These are phyloP conservation scores for Monilinia laxa DNA, from an alignment of 2,329 filamentous ascomycete genomes.

Conservation along the genomic window DNA sequence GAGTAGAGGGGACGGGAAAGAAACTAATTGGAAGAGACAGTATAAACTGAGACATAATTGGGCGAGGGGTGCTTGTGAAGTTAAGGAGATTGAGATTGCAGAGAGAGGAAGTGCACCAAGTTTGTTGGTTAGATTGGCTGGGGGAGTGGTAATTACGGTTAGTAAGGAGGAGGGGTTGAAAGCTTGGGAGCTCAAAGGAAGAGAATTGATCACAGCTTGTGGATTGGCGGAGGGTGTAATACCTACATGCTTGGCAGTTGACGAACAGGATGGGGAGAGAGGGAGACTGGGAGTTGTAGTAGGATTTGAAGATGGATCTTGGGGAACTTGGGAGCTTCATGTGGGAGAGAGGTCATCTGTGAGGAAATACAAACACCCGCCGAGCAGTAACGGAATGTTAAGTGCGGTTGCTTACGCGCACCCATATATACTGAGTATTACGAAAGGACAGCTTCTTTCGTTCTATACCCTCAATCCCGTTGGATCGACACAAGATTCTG, in stretches of 20 bases:
- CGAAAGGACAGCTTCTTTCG: conserved; percentile 69
- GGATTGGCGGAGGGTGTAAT: conserved; percentile 40
- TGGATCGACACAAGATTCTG: background rate
- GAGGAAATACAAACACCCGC: conserved; percentile 32
- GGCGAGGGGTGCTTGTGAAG: conserved; percentile 75
- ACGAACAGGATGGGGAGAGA: conserved; percentile 48
- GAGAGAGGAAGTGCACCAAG: conserved; percentile 49
- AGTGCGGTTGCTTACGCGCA: conserved; percentile 69
- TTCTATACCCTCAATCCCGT: conserved; percentile 57
- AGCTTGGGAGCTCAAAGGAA: conserved; percentile 72
- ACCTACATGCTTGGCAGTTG: conserved; percentile 67
- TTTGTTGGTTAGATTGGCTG: conserved; percentile 73
- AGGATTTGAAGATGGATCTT: conserved; percentile 71
- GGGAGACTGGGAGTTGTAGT: conserved; percentile 59
- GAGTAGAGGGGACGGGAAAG: conserved; percentile 34
- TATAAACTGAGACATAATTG: conserved; percentile 91
- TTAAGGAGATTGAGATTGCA: conserved; percentile 64
- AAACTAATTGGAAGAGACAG: conserved; percentile 80
- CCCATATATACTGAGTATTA: conserved; percentile 79
- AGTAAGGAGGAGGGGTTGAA: conserved; percentile 69
- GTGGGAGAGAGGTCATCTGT: conserved; percentile 40
- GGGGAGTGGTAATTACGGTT: conserved; percentile 75
- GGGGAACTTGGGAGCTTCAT: conserved; percentile 66
- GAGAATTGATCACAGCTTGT: conserved; percentile 55
- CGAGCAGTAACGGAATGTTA: conserved; percentile 47